Percentiles rank a stretch among this genome's conserved stretches.
phyloP scores from a whole-genome alignment of 2,329 filamentous ascomycete species.

The Stagonosporopsis vannaccii region DNA sequence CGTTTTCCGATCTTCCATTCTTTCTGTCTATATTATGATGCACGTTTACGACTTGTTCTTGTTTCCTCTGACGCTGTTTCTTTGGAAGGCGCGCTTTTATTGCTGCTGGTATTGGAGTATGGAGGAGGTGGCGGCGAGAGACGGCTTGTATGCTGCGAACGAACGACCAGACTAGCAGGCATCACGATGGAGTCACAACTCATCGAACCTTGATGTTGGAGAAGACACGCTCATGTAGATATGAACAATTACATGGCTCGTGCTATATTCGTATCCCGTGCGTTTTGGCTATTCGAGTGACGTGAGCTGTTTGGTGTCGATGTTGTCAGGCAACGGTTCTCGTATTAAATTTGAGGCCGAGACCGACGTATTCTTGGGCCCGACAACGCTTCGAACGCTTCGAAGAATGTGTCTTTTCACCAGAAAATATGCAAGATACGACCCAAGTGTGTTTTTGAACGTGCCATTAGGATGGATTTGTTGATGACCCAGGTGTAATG shows the following conservation, averaged over 20 bases:
- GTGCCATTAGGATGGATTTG: no score
- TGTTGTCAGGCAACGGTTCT: no score
- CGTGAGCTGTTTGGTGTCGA: not conserved
- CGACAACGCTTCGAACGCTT: no score
- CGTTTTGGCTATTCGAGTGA: not conserved
- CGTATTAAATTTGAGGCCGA: no score
- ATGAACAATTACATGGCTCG: constrained; percentile 16
- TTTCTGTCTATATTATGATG: constrained; percentile 42
- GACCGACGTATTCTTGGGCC: no score
- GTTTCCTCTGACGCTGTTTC: constrained; percentile 15
- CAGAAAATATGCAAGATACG: no score
- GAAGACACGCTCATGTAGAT: constrained; percentile 29
- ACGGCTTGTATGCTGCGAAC: constrained; percentile 14
- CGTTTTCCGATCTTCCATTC: constrained; percentile 23
- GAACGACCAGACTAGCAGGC: constrained; percentile 12
- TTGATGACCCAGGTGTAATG: no score
- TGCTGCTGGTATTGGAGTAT: constrained; percentile 21
- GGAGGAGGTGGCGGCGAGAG: constrained; percentile 9
- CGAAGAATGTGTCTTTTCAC: no score
- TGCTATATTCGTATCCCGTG: not conserved
- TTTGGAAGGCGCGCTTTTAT: constrained; percentile 17
- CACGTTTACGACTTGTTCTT: constrained; percentile 27
- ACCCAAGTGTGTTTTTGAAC: no score
- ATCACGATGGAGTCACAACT: constrained; percentile 16
- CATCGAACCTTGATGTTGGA: constrained; percentile 17